Conservation (phyloP, 352 stramenopile genomes). For the Phytophthora ramorum region DNA sequence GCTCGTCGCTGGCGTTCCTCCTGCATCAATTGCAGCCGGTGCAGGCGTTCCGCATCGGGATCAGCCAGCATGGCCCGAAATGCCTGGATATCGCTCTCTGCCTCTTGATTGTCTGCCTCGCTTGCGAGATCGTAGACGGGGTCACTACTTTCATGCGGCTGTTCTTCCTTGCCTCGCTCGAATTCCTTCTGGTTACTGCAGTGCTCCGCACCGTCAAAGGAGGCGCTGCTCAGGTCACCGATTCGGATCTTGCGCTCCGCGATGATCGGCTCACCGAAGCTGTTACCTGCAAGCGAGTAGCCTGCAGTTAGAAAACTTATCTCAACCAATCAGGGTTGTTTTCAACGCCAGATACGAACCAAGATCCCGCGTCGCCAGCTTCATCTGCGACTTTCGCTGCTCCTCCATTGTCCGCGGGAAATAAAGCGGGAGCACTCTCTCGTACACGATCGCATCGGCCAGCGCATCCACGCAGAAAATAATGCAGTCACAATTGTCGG, state of each 20-base stretch:
- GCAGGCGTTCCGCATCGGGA: slow-evolving; percentile 62
- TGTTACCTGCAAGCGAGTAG: slow-evolving; percentile 42
- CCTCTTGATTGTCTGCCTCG: slow-evolving; percentile 30
- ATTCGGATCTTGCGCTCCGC: slow-evolving; percentile 86
- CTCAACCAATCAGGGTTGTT: not conserved
- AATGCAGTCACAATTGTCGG: slow-evolving; percentile 60
- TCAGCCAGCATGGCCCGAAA: slow-evolving; percentile 70
- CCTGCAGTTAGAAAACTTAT: not conserved
- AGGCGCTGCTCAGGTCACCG: slow-evolving; percentile 23
- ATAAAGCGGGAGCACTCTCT: slow-evolving; percentile 72
- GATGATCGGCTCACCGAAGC: slow-evolving; percentile 83
- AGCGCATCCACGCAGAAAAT: slow-evolving; percentile 73
- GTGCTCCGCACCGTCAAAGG: slow-evolving; percentile 22
- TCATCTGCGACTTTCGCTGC: slow-evolving; percentile 26
- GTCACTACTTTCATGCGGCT: not conserved
- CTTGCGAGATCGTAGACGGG: not conserved
- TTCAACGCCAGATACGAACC: slow-evolving; percentile 23
- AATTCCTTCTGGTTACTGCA: slow-evolving; percentile 35
- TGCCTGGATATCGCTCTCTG: slow-evolving; percentile 52
- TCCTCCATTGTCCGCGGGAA: slow-evolving; percentile 65
- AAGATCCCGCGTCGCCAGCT: slow-evolving; percentile 48
- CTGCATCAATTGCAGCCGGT: slow-evolving; percentile 46
- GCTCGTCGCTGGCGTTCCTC: slow-evolving; percentile 45
- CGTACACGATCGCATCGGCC: slow-evolving; percentile 70
- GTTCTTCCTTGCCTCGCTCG: not conserved